Conservation (phyloP, 1,284 basidiomycete genomes). For the Xerocomus minutiporus region DNA sequence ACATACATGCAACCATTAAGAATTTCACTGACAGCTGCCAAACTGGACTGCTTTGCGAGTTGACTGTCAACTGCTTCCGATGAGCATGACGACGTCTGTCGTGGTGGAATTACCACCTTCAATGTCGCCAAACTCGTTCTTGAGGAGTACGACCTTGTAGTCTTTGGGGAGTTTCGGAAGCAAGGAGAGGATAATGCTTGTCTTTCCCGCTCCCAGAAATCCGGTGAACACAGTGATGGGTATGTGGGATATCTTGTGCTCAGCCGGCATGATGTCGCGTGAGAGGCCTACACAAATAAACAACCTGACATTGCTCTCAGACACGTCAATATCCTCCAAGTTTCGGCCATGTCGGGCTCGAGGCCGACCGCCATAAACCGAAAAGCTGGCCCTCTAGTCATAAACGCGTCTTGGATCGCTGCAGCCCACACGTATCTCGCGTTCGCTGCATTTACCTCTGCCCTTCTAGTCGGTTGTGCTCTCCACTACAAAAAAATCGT, state of each 20-base stretch:
- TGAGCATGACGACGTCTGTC: slow-evolving; percentile 1
- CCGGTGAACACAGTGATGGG: slow-evolving; percentile 86
- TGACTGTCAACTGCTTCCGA: slow-evolving; percentile 71
- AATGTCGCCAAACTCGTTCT: slow-evolving; percentile 86
- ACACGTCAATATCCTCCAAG: not conserved
- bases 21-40: slow-evolving; percentile 85
- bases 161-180: slow-evolving; percentile 74
- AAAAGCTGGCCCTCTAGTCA: slow-evolving; percentile 21
- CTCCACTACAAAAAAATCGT: slow-evolving; percentile 86
- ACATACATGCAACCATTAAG: slow-evolving; percentile 86
- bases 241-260: slow-evolving; percentile 34
- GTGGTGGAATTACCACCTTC: slow-evolving; percentile 46
- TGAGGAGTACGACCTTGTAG: slow-evolving; percentile 82
- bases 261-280: slow-evolving; percentile 23
- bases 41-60: slow-evolving; percentile 75
- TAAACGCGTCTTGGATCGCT: slow-evolving; percentile 53
- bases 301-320: not conserved
- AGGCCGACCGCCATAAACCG: slow-evolving; percentile 3
- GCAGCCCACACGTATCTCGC: slow-evolving; percentile 71
- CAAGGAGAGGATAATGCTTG: slow-evolving; percentile 77
- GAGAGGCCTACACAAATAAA: not conserved
- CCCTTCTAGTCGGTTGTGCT: slow-evolving; percentile 64
- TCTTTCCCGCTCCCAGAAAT: slow-evolving; percentile 73
- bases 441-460: slow-evolving; percentile 64
- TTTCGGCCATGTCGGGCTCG: slow-evolving; percentile 18